Evolutionary conservation across 306 rosid genomes (phyloP), one percentile per base, ranked within the genome.

Genomic region (Quercus robur): DNA sequence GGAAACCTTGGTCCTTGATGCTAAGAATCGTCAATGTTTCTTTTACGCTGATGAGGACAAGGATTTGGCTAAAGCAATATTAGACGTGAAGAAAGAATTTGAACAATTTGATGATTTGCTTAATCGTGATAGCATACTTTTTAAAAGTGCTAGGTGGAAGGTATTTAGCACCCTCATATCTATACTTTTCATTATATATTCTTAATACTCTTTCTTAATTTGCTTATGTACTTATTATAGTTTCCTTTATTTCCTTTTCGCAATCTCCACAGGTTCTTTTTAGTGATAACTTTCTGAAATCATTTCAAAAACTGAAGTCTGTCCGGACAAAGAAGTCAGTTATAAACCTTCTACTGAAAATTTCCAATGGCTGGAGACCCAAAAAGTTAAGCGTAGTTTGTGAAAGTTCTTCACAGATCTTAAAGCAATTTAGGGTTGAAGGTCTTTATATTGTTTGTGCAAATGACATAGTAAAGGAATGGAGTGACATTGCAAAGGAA

Each of bases 281-380:
- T 80, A 93, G 98, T 63, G 90, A 90, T 78, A 77, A 80, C 56
- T 93, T 93, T 81, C 73, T 91, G 0, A 89, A 87, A 85, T 91
- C 98, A 38, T 93, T 93, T 83, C 87, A 82, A 84, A 90, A 79
- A 31, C 28, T 90, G 59, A 75, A 19, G 6, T 81, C 86, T 19
- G 56, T 35, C 18, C 80, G 75, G 2, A 74, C 55, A 18, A 90
- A 84, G 81, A 86, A 88, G 66, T 88, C 77, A 0, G 88, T 88
- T 35, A 1, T 93, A 66, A 71, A 33, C 81, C 97, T 83, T 74
- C 81, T 91, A 2, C 83, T 90, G 49, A 90, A 81, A 71, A 90
- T 93, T 78, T 78, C 98, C 6, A 1, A 51, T 30, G 97, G 98
- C 2, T 90, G 98, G 97, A 91, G 97, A 84, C 94, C 97, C 1